These are phyloP conservation scores for Leishmania aethiopica DNA, from an alignment of 208 protist species.

Conservation along the genomic window DNA sequence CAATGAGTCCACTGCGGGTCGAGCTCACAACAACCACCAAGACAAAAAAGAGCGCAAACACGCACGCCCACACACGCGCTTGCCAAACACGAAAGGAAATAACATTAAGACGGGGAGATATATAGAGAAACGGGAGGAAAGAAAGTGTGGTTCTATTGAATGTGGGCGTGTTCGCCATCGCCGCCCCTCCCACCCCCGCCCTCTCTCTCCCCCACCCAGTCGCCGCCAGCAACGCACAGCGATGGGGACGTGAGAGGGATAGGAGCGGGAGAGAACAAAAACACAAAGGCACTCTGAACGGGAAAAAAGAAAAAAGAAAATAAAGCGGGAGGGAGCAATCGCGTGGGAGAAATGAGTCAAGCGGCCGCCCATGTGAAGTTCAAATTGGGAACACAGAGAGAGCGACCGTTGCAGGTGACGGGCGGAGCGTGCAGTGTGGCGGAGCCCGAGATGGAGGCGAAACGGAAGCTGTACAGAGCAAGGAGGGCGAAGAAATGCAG, in stretches of 20 bases:
- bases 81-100: background rate
- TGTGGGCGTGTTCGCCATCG: background rate
- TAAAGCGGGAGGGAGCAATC: background rate
- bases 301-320: background rate
- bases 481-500: background rate
- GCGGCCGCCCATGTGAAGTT: background rate
- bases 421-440: background rate
- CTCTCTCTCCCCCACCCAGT: background rate
- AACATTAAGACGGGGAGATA: background rate
- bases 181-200: background rate
- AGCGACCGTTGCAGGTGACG: background rate
- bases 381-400: constrained; percentile 20
- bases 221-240: background rate
- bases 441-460: background rate
- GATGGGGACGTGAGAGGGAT: background rate
- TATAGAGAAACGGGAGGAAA: constrained; percentile 3
- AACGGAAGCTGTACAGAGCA: background rate
- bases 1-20: background rate
- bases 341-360: background rate
- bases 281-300: background rate
- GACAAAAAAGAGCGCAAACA: background rate
- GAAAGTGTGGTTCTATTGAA: background rate
- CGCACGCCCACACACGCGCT: background rate
- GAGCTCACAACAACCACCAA: background rate
- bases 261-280: background rate